Evolutionary conservation across 1,284 basidiomycete genomes (phyloP), one percentile per base, ranked within the genome.

Genomic region (Moesziomyces antarcticus): DNA sequence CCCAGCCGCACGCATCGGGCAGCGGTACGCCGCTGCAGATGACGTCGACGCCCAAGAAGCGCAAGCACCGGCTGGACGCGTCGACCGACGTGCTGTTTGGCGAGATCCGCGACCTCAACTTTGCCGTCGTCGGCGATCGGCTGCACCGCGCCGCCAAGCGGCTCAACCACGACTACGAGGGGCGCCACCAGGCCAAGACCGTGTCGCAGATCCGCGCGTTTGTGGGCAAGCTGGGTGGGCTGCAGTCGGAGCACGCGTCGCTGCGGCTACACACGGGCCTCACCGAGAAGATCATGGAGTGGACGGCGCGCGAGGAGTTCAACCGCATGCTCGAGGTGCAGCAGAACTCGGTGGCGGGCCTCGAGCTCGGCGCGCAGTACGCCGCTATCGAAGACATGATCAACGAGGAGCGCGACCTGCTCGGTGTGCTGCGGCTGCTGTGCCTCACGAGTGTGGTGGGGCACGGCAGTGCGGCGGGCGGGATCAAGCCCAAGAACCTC

Each of bases 321-420:
- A 94, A 94, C 85, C 91, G 90, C 80, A 91, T 91, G 21, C 87
- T 99, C 11, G 96, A 99, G 86, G 92, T 97, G 20, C 96, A 99
- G 82, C 97, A 99, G 85, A 98, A 98, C 84, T 88, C 97, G 27
- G 89, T 99, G 16, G 93, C 94, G 0, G 80, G 80, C 0, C 42
- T 77, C 6, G 77, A 80, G 18, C 22, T 78, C 44, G 18, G 56
- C 7, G 68, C 60, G 44, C 81, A 82, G 50, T 73, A 80, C 24
- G 35, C 48, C 25, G 76, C 70, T 18, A 77, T 82, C 33, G 81
- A 82, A 35, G 77, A 79, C n/a, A 74, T 82, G 44, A 56, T 82
- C 37, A 66, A 67, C 25, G 59, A 73, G n/a, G 68, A 78, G 50
- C 57, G 74, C 14, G 77, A 79, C 14, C 27, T 76, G 30, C 47